Base-by-base conservation (phyloP, 129 eudicot genomes). In the Apium graveolens region DNA sequence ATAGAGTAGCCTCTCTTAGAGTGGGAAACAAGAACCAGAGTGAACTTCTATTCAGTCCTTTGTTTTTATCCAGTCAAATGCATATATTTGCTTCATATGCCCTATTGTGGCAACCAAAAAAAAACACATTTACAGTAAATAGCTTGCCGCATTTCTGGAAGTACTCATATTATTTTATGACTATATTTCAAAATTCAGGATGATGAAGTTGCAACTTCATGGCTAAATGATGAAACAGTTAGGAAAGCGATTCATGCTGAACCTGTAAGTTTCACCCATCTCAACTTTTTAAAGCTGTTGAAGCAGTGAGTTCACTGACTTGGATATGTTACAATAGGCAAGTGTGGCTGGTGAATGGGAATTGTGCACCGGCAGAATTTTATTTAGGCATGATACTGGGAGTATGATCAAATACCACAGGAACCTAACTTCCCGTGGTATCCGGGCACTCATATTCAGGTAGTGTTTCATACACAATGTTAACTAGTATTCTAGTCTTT, bases 211-310 rank as follows among this genome's bases (percentile, higher is more conserved):
- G 99, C 97, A 57, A 86, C 89, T 44, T 44, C 60, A 18, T 96
- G 99, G 99, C 92, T 92, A 74, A 92, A 96, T 77, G 84, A 90
- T 73, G 92, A 89, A 82, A 87, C 83, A 73, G 99, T 96, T 44
- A 81, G 99, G 80, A 85, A 89, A 87, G 99, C 99, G 57, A 85
- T 96, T 83, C 97, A 90, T 84, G 99, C 99, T 27, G 99, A 89
- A 44, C 87, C 85, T 45, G 99, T 96, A 86, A 71, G 88, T 70
- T 80, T 38, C 45, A 48, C 60, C 31, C 41, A 57, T 76, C 79
- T 55, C 51, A 37, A 78, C 53, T 70, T 38, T 43, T 41, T 6
- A 57, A 38, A 37, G 9, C 80, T 74, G 31, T 37, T 78, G 38
- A 48, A 63, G 53, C 43, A 32, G 73, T 27, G 57, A n/a, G 45